Percentiles rank a stretch among this genome's conserved stretches.
Conservation (phyloP, 805 yeast species). For the Zygosaccharomyces gambellarensis region DNA sequence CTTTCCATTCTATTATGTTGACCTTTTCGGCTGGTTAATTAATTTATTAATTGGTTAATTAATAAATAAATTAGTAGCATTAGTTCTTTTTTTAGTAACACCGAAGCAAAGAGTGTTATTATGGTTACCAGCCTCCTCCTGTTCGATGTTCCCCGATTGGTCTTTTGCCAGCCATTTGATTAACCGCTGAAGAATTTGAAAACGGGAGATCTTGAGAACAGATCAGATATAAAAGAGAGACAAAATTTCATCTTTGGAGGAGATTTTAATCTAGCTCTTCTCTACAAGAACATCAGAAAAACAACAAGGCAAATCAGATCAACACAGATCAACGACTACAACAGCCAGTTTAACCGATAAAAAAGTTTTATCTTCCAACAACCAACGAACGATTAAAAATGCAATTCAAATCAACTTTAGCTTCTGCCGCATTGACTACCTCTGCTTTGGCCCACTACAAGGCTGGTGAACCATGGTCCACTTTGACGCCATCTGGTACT, state of each 20-base stretch:
- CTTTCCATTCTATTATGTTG: not conserved
- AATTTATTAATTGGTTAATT: not conserved
- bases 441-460: conserved; percentile 26
- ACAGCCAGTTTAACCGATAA: not conserved
- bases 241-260: not conserved
- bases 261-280: not conserved
- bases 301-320: conserved; percentile 1
- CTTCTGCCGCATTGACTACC: conserved; percentile 31
- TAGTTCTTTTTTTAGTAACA: not conserved
- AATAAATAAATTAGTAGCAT: not conserved
- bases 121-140: not conserved
- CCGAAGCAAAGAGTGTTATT: not conserved
- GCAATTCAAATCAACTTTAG: conserved; percentile 30
- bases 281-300: conserved; percentile 1
- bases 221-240: conserved; percentile 1
- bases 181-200: conserved; percentile 4
- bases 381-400: conserved; percentile 9
- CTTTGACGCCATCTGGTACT: conserved; percentile 40
- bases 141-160: not conserved
- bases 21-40: not conserved
- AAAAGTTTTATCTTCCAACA: no score
- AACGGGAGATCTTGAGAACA: not conserved
- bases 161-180: conserved; percentile 5
- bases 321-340: not conserved
- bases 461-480: conserved; percentile 39